These are phyloP conservation scores for Otatea glauca DNA, from an alignment of 176 grass and related monocot species.

Conservation along the genomic window DNA sequence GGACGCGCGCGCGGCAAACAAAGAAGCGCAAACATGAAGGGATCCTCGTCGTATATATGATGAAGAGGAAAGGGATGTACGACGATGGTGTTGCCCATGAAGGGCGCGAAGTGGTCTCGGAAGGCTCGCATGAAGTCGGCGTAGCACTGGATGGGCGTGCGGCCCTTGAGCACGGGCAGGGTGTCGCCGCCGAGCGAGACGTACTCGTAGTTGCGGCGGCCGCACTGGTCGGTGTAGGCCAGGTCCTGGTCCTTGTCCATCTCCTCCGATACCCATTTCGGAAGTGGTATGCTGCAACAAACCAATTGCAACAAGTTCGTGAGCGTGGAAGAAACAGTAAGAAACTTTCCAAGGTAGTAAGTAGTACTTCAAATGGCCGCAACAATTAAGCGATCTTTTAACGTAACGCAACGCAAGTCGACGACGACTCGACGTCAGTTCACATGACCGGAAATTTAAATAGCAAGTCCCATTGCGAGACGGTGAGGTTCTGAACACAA, in stretches of 20 bases:
- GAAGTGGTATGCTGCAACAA: constrained; percentile 60
- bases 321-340: too few relatives aligned
- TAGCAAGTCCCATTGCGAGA: too few relatives aligned
- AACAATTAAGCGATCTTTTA: too few relatives aligned
- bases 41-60: background rate
- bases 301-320: constrained; percentile 26
- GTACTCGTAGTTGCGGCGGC: constrained; percentile 73
- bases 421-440: too few relatives aligned
- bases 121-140: constrained; percentile 80
- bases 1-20: too few relatives aligned
- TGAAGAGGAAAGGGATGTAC: constrained; percentile 18
- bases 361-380: too few relatives aligned
- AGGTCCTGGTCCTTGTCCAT: constrained; percentile 70
- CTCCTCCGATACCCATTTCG: constrained; percentile 68
- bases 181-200: constrained; percentile 65
- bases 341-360: too few relatives aligned
- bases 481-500: too few relatives aligned
- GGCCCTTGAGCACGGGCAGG: constrained; percentile 65
- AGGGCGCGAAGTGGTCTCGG: constrained; percentile 52
- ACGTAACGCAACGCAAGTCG: too few relatives aligned
- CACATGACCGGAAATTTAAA: too few relatives aligned
- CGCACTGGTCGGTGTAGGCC: constrained; percentile 64
- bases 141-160: constrained; percentile 69
- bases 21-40: background rate
- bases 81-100: constrained; percentile 65